Base-by-base conservation (phyloP, 1,284 basidiomycete genomes). In the Thelephora terrestris region DNA sequence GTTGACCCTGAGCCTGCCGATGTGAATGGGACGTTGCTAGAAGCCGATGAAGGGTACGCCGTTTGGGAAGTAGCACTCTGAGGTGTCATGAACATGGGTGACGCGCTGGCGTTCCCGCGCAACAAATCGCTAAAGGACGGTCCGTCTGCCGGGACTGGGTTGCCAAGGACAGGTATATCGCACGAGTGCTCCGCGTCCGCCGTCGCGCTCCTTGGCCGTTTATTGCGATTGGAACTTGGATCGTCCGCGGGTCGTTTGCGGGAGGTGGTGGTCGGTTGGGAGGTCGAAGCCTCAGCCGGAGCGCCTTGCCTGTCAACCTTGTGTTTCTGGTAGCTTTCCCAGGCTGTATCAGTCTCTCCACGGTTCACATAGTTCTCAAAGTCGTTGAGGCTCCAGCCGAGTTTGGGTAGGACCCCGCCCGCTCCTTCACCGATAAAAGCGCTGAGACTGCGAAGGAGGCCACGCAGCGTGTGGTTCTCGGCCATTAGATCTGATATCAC, bases 341-440 rank as follows among this genome's bases (percentile, higher is more conserved):
- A 91, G 24, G 90, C 91, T 1, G 90, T 91, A 61, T 94, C 91
- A 0, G 90, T 91, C 65, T 94, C 91, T 2, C 85, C 79, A 57
- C 81, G 81, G 64, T 86, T 89, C 52, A 91, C 70, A 55, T 84
- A 86, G 43, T 78, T 79, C 55, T 87, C 81, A 60, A 92, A 90
- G 58, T 88, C 85, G 46, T 75, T 69, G 53, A 79, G 57, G 48
- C 85, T 73, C 82, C 81, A 89, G 10, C 91, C 89, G 5, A 92
- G 74, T 56, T 87, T 84, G 21, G 85, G 75, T 52, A 93, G 61
- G 57, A 91, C 62, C 44, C 90, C 79, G 47, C 79, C 85, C 43
- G 79, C 71, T 51, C 91, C 91, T 46, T 93, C 91, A 9, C 87
- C 89, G 45, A 95, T 85, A 61, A 94, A 94, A 2, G 73, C 67